A percentile compares a stretch with the other conserved stretches of the same genome.
phyloP scores from a whole-genome alignment of 1,284 basidiomycete genomes.

The Marasmius tenuissimus region DNA sequence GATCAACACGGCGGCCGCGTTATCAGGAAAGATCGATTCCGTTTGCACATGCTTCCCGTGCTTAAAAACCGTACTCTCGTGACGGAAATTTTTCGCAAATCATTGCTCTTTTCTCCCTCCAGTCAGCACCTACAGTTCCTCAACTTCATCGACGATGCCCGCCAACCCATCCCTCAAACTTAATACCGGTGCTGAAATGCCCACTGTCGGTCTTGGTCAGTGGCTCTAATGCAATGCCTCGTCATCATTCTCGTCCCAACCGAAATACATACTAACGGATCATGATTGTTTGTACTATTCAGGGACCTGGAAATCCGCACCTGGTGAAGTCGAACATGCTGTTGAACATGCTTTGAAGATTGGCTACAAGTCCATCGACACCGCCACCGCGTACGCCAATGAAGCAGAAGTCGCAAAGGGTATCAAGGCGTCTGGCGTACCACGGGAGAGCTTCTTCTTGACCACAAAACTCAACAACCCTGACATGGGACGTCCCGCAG shows the following conservation, averaged over 20 bases:
- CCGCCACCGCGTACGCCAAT: slow-evolving; percentile 51
- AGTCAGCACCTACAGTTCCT: background rate
- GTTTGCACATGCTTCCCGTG: too few species aligned
- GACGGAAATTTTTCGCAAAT: too few species aligned
- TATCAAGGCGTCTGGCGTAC: slow-evolving; percentile 71
- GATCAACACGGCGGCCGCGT: too few species aligned
- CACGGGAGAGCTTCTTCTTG: slow-evolving; percentile 68
- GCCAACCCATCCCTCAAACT: slow-evolving; percentile 53
- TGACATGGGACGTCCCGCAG: slow-evolving; percentile 61
- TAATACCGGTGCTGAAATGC: slow-evolving; percentile 76
- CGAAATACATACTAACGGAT: background rate
- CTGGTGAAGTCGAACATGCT: slow-evolving; percentile 63
- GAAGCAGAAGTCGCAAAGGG: slow-evolving; percentile 78
- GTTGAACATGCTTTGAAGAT: slow-evolving; percentile 72
- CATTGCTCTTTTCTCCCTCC: too few species aligned
- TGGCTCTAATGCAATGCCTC: background rate
- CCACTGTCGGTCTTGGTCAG: slow-evolving; percentile 73
- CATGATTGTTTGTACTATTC: background rate
- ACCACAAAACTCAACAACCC: slow-evolving; percentile 79
- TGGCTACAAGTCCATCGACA: slow-evolving; percentile 80
- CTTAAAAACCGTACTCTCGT: too few species aligned
- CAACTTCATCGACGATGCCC: slow-evolving; percentile 35
- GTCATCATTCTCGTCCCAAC: slow-evolving; percentile 1
- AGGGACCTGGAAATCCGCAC: slow-evolving; percentile 81
- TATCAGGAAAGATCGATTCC: too few species aligned